Base-by-base conservation (phyloP, 129 eudicot genomes). In the Pulicaria dysenterica region DNA sequence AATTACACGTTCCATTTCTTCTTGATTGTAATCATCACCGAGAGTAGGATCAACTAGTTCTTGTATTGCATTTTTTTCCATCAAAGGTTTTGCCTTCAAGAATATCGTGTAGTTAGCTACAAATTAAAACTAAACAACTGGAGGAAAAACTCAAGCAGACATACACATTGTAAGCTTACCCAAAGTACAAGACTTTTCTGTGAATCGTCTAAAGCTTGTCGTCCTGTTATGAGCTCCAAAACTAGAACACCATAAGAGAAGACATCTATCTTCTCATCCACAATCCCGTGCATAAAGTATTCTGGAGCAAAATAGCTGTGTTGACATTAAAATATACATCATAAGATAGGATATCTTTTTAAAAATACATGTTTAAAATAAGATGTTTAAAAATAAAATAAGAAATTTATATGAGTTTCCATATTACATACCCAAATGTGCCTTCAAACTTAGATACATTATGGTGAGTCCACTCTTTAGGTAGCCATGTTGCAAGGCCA, bases 401-500 rank as follows among this genome's bases (percentile, higher is more conserved):
- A 14, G 66, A 24, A 24, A 24, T 24, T 24, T 24, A 24, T 24
- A 24, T 24, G 31, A 34, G 4, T 58, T 69, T 68, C 66, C 46
- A 16, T 37, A 8, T 47, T 34, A 76, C 87, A 34, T 76, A 92
- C 98, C 98, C 98, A 38, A 92, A 92, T 39, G 98, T 92, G 80
- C 98, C 96, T 83, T 92, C 98, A 71, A 83, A 83, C 47, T 83
- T 78, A n/a, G 91, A 74, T 48, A 85, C 89, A 38, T 70, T 85
- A 72, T 77, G 86, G 69, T 92, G 94, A 73, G 85, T 84, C 95
- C 89, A 89, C 9, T 89, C 86, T 49, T 83, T 77, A 6, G 98
- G 98, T 17, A 92, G 84, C 98, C 98, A 92, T 72, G 85, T 89
- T 54, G 95, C 91, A 34, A 92, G 96, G 38, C 98, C 98, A 65